phyloP scores from a whole-genome alignment of 169 alveolate genomes.

The Babesia microti region DNA sequence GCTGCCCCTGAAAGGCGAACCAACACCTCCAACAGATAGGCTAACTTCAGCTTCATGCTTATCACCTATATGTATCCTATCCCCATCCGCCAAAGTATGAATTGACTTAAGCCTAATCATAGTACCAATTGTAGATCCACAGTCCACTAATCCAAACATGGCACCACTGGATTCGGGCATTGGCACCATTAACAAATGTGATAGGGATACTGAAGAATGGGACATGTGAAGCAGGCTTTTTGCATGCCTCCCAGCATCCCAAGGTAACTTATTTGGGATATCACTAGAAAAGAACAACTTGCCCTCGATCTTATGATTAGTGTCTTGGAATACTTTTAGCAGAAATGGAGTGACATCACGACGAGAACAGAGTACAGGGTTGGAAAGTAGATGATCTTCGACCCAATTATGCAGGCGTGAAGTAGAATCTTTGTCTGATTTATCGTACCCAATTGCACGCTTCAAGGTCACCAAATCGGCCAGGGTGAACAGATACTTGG shows the following conservation, averaged over 20 bases:
- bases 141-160: slow-evolving; percentile 60
- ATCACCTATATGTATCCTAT: slow-evolving; percentile 70
- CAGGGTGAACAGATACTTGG: slow-evolving; percentile 58
- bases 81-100: slow-evolving; percentile 56
- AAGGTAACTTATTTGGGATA: slow-evolving; percentile 66
- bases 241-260: slow-evolving; percentile 82
- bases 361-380: slow-evolving; percentile 47
- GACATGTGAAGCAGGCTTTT: slow-evolving; percentile 74
- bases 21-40: slow-evolving; percentile 27
- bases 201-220: slow-evolving; percentile 77
- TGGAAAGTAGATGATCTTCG: slow-evolving; percentile 45
- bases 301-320: slow-evolving; percentile 60
- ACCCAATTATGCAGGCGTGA: slow-evolving; percentile 59
- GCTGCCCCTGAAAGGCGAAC: slow-evolving; percentile 46
- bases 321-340: slow-evolving; percentile 48
- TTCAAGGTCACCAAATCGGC: slow-evolving; percentile 49
- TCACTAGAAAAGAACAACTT: slow-evolving; percentile 42
- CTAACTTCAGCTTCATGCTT: slow-evolving; percentile 62
- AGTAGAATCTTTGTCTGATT: slow-evolving; percentile 11
- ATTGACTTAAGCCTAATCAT: slow-evolving; percentile 64
- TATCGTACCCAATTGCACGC: slow-evolving; percentile 50
- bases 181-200: slow-evolving; percentile 67
- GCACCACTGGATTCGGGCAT: slow-evolving; percentile 33
- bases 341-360: slow-evolving; percentile 47
- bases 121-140: slow-evolving; percentile 82